Evolutionary conservation across 495 filamentous ascomycete species (phyloP).

Genomic region (Penicillium fimorum): DNA sequence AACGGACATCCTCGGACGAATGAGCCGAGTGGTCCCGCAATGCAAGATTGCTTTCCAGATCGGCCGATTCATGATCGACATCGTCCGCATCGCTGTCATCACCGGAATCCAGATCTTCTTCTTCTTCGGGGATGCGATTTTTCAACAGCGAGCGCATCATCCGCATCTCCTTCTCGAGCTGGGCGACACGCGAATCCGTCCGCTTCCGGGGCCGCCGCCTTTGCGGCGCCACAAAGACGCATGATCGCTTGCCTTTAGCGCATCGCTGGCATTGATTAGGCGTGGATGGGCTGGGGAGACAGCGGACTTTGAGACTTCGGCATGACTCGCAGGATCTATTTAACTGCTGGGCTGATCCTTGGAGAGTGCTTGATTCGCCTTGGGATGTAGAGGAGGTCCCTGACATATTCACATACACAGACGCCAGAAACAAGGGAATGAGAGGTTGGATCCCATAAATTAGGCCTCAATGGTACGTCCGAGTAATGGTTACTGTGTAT

Average conservation of each 20-base stretch:
- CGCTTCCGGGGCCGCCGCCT: constrained; percentile 78
- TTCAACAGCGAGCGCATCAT: constrained; percentile 50
- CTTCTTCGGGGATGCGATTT: constrained; percentile 35
- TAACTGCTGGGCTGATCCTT: constrained; percentile 31
- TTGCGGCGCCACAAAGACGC: constrained; percentile 75
- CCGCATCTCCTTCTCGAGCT: constrained; percentile 87
- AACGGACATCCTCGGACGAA: constrained; percentile 22
- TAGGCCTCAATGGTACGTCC: constrained; percentile 1
- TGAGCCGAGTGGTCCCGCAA: constrained; percentile 25
- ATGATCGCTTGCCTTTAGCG: constrained; percentile 69
- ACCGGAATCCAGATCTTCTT: constrained; percentile 32
- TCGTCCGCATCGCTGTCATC: constrained; percentile 30
- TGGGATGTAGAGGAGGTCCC: constrained; percentile 30
- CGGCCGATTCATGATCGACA: constrained; percentile 25
- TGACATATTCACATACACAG: constrained; percentile 29
- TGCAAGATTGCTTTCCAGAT: constrained; percentile 17
- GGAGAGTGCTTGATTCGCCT: constrained; percentile 28
- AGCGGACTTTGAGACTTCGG: constrained; percentile 79
- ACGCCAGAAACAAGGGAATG: not conserved
- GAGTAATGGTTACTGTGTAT: constrained; percentile 15
- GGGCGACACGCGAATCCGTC: constrained; percentile 79
- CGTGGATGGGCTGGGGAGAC: constrained; percentile 65
- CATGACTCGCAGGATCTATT: constrained; percentile 84
- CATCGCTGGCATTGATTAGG: constrained; percentile 72
- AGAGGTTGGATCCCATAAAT: not conserved